These are phyloP conservation scores for Pseudisothecium myosuroides DNA, from an alignment of 225 moss, liverwort and hornwort genomes.

Conservation along the genomic window DNA sequence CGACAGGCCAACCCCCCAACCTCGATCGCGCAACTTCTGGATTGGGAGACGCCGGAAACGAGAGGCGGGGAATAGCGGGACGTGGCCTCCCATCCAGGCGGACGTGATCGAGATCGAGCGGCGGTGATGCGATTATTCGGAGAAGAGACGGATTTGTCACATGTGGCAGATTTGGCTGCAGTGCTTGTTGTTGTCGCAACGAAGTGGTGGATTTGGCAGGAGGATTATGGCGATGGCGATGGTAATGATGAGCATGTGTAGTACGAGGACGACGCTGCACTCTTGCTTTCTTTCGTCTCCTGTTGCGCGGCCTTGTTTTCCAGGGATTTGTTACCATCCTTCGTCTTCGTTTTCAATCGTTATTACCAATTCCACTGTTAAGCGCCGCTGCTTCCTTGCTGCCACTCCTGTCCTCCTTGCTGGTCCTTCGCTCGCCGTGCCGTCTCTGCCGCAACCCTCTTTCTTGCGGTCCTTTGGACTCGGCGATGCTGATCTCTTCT, in stretches of 20 bases:
- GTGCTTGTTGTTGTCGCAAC: neutral
- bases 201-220: neutral
- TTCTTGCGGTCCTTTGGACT: constrained; percentile 74
- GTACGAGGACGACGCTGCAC: neutral
- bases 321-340: neutral
- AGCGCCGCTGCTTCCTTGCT: constrained; percentile 15
- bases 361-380: neutral
- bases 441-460: constrained; percentile 16
- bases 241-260: neutral
- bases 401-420: neutral
- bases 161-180: neutral
- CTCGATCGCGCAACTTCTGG: neutral
- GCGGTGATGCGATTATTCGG: neutral
- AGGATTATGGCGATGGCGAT: neutral
- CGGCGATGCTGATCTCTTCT: constrained; percentile 82
- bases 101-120: neutral
- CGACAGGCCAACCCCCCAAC: neutral
- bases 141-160: neutral
- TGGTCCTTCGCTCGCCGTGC: neutral
- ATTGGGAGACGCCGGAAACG: neutral
- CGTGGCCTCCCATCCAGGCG: neutral
- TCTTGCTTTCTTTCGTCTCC: neutral
- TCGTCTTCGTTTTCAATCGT: neutral
- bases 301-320: neutral
- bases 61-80: neutral